Evolutionary conservation across 805 yeast genomes (phyloP).

Genomic region (Nakazawaea ishiwadae): DNA sequence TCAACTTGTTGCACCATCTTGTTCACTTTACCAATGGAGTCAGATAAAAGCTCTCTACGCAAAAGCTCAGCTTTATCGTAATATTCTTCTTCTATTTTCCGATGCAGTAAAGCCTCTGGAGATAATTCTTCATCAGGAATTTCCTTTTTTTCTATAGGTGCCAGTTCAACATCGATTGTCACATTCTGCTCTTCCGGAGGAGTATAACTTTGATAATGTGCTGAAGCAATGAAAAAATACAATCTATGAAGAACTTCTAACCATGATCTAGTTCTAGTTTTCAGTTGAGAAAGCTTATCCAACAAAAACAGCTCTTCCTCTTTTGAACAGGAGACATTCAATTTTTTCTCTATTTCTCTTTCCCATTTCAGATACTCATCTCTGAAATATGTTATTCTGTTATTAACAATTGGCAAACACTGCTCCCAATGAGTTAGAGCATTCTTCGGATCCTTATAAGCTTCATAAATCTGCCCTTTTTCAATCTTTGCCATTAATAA

Average conservation of each 20-base stretch:
- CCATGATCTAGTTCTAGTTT: conserved; percentile 40
- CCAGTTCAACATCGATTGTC: conserved; percentile 13
- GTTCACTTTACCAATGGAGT: conserved; percentile 32
- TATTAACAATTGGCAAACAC: conserved; percentile 31
- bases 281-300: conserved; percentile 10
- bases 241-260: conserved; percentile 67
- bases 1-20: conserved; percentile 9
- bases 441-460: conserved; percentile 39
- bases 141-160: conserved; percentile 10
- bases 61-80: conserved; percentile 59
- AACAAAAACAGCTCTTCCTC: neutral
- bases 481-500: conserved; percentile 43
- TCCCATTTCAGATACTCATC: conserved; percentile 13
- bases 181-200: conserved; percentile 20
- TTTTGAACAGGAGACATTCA: no score
- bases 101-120: conserved; percentile 26
- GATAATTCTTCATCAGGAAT: conserved; percentile 19
- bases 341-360: no score
- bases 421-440: conserved; percentile 46
- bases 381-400: conserved; percentile 17
- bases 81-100: conserved; percentile 42
- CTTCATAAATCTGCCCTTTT: conserved; percentile 68
- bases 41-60: conserved; percentile 48
- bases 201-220: conserved; percentile 53
- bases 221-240: conserved; percentile 72